phyloP scores from a whole-genome alignment of 1,139 yeast species.

The Lizanozyma gosingica region DNA sequence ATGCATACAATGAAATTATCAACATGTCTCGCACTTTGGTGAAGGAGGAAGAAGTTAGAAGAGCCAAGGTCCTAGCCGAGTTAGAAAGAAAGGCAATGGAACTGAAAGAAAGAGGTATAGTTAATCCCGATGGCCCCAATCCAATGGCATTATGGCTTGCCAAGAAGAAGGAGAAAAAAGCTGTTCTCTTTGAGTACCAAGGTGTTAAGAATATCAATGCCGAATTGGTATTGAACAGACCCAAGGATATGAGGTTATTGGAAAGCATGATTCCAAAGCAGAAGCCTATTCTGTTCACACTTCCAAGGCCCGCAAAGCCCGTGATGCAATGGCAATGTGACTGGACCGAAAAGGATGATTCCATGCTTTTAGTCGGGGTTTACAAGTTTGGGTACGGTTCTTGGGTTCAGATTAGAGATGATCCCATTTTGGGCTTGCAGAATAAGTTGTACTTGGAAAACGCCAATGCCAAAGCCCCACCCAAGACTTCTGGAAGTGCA shows the following conservation, averaged over 20 bases:
- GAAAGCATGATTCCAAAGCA: slow-evolving; percentile 50
- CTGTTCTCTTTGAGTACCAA: slow-evolving; percentile 80
- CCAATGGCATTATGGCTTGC: slow-evolving; percentile 41
- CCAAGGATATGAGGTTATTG: slow-evolving; percentile 67
- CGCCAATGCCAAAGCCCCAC: neutral
- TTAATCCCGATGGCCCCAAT: slow-evolving; percentile 25
- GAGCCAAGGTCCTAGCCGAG: slow-evolving; percentile 45
- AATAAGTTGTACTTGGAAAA: slow-evolving; percentile 67
- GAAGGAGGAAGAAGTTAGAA: slow-evolving; percentile 56
- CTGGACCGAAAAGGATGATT: slow-evolving; percentile 81
- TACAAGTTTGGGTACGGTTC: slow-evolving; percentile 93
- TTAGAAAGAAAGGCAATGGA: slow-evolving; percentile 57
- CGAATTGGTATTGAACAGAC: slow-evolving; percentile 74
- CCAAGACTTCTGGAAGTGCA: slow-evolving; percentile 13
- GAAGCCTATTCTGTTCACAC: slow-evolving; percentile 47
- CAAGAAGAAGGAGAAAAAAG: slow-evolving; percentile 70
- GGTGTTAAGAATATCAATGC: slow-evolving; percentile 91
- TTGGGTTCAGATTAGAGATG: slow-evolving; percentile 91
- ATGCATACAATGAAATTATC: slow-evolving; percentile 65
- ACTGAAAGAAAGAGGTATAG: slow-evolving; percentile 28
- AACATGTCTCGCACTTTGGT: slow-evolving; percentile 54
- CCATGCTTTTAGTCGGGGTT: slow-evolving; percentile 79
- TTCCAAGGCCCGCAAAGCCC: slow-evolving; percentile 60
- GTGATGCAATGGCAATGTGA: slow-evolving; percentile 89
- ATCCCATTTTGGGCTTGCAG: slow-evolving; percentile 81